Conservation (phyloP, 2,329 filamentous ascomycete species). For the Microsporum audouinii region DNA sequence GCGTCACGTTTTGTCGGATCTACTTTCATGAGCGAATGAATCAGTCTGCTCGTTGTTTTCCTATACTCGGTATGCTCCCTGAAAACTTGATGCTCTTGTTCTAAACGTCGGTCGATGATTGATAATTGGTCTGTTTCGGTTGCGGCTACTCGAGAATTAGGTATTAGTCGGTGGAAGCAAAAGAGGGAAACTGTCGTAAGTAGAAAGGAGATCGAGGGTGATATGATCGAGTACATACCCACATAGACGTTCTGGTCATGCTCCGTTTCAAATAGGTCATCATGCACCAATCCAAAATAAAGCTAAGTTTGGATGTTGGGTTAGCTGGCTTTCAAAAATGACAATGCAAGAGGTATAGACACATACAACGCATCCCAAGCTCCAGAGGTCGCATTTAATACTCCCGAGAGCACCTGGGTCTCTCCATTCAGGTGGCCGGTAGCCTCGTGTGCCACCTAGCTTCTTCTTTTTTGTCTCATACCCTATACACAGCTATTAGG, state of each 20-base stretch:
- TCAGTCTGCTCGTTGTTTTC: not conserved
- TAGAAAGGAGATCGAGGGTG: not conserved
- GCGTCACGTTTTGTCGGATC: not conserved
- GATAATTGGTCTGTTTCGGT: not conserved
- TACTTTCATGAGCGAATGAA: not conserved
- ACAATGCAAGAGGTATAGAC: not conserved
- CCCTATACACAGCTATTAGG: not conserved
- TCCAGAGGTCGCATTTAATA: slow-evolving; percentile 6
- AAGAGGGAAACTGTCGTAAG: not conserved
- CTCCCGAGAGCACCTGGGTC: not conserved
- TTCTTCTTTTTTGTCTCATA: not conserved
- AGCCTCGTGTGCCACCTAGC: not conserved
- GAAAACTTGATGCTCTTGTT: not conserved
- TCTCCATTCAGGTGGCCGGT: not conserved
- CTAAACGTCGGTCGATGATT: not conserved
- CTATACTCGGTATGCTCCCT: not conserved
- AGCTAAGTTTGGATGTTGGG: not conserved
- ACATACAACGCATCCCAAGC: slow-evolving; percentile 5
- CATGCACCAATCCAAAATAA: not conserved
- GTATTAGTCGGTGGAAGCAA: not conserved
- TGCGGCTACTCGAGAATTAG: not conserved
- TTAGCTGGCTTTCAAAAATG: not conserved
- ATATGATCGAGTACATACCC: not conserved
- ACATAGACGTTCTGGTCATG: not conserved
- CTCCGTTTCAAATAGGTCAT: not conserved